A percentile compares a stretch with the other conserved stretches of the same genome.
Evolutionary conservation across 176 grass and related monocot genomes (phyloP).

Genomic region (Triticum monococcum): DNA sequence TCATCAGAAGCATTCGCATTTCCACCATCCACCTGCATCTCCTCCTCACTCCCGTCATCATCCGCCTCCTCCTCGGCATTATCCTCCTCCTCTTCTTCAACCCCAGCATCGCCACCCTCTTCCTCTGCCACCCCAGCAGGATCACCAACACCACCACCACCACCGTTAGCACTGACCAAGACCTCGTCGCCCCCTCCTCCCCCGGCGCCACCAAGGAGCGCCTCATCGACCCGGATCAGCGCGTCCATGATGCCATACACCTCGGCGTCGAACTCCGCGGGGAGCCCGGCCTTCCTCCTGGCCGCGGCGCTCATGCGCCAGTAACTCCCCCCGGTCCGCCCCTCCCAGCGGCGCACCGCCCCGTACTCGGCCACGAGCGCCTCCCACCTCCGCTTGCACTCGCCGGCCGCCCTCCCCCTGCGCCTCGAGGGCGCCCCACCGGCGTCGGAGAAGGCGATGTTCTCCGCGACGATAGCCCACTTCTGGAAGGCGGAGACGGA

Average conservation of each 20-base stretch:
- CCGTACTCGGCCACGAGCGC: constrained; percentile 52
- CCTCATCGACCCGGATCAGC: constrained; percentile 64
- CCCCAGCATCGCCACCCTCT: not conserved
- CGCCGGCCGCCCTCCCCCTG: constrained; percentile 47
- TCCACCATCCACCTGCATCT: constrained; percentile 28
- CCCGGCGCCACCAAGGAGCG: constrained; percentile 30
- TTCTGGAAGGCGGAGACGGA: constrained; percentile 92
- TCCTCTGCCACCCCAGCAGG: not conserved
- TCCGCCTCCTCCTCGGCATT: not conserved
- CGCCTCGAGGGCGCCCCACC: not conserved
- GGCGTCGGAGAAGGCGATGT: constrained; percentile 49
- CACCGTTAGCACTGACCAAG: not conserved
- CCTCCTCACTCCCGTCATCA: not conserved
- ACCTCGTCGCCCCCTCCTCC: constrained; percentile 17
- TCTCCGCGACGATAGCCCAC: constrained; percentile 87
- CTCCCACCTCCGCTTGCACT: constrained; percentile 72
- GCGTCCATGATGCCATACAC: constrained; percentile 74
- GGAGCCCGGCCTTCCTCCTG: constrained; percentile 57
- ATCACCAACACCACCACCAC: not conserved
- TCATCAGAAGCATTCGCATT: constrained; percentile 25
- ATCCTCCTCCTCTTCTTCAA: not conserved
- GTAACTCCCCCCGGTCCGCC: constrained; percentile 34
- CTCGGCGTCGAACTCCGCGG: constrained; percentile 50
- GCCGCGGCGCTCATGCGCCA: constrained; percentile 51
- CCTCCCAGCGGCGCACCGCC: constrained; percentile 59